phyloP scores from a whole-genome alignment of 306 rosid species.

The Chamaecrista fasciculata region DNA sequence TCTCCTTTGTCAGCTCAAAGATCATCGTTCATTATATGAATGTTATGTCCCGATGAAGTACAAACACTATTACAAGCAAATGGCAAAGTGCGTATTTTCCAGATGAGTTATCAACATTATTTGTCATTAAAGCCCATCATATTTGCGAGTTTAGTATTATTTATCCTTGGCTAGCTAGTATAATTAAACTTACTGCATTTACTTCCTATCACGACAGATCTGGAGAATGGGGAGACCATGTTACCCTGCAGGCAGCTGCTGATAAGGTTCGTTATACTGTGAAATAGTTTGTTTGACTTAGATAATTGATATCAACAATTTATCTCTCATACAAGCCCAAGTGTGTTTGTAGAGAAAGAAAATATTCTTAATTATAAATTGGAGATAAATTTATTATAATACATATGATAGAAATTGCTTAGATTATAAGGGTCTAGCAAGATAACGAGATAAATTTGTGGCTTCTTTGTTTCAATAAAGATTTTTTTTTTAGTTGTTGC shows the following conservation, averaged over 20 bases:
- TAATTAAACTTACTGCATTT: constrained; percentile 21
- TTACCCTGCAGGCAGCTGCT: constrained; percentile 95
- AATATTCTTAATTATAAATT: too few relatives aligned
- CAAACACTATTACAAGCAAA: constrained; percentile 79
- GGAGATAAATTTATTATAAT: too few relatives aligned
- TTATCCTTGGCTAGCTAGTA: constrained; percentile 9
- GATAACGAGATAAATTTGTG: too few relatives aligned
- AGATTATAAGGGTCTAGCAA: too few relatives aligned
- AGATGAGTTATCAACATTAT: constrained; percentile 11
- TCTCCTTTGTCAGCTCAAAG: constrained; percentile 64
- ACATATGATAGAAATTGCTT: too few relatives aligned
- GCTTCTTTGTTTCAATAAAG: too few relatives aligned
- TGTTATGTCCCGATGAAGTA: constrained; percentile 94
- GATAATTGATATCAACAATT: too few relatives aligned
- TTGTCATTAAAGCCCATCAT: constrained; percentile 9
- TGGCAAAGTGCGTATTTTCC: constrained; percentile 66
- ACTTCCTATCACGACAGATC: constrained; percentile 50
- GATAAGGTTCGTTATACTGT: constrained; percentile 54
- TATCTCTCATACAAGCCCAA: too few relatives aligned
- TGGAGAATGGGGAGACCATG: constrained; percentile 99
- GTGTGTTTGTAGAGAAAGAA: too few relatives aligned
- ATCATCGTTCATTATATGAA: constrained; percentile 64
- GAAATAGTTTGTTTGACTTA: not conserved
- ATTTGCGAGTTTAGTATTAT: constrained; percentile 19
- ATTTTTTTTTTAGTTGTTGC: too few relatives aligned